A percentile compares a stretch with the other conserved stretches of the same genome.
Conservation (phyloP, 163 green algal species). For the Picocystis sp. region DNA sequence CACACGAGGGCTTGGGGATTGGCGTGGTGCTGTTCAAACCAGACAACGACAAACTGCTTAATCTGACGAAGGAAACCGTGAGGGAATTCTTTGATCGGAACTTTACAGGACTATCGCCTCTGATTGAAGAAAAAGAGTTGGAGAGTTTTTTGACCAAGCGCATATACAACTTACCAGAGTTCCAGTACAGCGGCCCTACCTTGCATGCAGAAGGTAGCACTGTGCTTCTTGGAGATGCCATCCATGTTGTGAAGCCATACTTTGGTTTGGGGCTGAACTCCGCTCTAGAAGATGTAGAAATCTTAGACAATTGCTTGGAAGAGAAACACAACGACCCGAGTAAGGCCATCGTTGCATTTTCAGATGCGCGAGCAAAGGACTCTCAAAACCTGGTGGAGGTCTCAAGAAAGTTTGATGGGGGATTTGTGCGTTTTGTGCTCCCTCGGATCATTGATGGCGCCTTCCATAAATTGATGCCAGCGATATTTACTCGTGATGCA, state of each 20-base stretch:
- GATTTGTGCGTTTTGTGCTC: slow-evolving; percentile 27
- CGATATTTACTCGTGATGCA: not conserved
- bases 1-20: slow-evolving; percentile 22
- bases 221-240: slow-evolving; percentile 21
- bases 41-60: slow-evolving; percentile 1
- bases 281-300: slow-evolving; percentile 28
- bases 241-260: slow-evolving; percentile 37
- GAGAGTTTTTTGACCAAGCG: slow-evolving; percentile 3
- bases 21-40: slow-evolving; percentile 28
- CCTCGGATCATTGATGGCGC: slow-evolving; percentile 29
- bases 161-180: slow-evolving; percentile 11
- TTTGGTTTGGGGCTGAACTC: slow-evolving; percentile 32
- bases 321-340: slow-evolving; percentile 3
- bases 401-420: slow-evolving; percentile 21
- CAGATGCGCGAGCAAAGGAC: slow-evolving; percentile 10
- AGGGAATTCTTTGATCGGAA: slow-evolving; percentile 15
- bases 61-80: slow-evolving; percentile 5
- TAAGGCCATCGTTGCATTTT: slow-evolving; percentile 12
- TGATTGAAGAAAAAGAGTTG: slow-evolving; percentile 8
- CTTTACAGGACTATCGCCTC: slow-evolving; percentile 21
- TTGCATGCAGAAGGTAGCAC: slow-evolving; percentile 14
- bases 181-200: slow-evolving; percentile 14
- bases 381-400: slow-evolving; percentile 28
- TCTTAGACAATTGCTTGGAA: slow-evolving; percentile 11
- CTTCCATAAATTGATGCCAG: slow-evolving; percentile 9